Evolutionary conservation across 352 stramenopile species (phyloP).

Genomic region (Globisporangium viniferum): DNA sequence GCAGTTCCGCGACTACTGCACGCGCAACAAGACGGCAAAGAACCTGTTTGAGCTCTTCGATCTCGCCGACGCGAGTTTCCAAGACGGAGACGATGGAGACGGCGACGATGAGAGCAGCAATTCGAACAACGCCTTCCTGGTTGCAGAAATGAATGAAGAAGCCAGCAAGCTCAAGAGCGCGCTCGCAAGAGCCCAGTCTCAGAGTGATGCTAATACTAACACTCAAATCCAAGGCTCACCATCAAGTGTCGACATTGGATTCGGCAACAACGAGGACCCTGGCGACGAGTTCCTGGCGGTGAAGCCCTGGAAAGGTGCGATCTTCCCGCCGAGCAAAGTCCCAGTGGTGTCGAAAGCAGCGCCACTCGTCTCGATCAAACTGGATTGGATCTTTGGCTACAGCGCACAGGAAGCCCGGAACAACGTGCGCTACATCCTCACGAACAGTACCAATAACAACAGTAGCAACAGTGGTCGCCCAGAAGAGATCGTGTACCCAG

Average conservation of each 20-base stretch:
- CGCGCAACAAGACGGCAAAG: constrained; percentile 55
- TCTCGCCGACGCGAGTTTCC: constrained; percentile 24
- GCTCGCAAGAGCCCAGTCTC: constrained; percentile 4
- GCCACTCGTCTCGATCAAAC: constrained; percentile 60
- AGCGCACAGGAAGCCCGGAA: constrained; percentile 75
- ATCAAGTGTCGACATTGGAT: constrained; percentile 11
- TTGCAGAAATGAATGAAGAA: constrained; percentile 4
- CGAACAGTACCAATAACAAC: background rate
- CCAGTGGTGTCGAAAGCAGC: constrained; percentile 50
- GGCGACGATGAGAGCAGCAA: constrained; percentile 1
- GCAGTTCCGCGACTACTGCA: constrained; percentile 74
- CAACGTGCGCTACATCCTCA: constrained; percentile 71
- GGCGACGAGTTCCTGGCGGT: constrained; percentile 82
- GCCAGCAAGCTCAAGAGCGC: constrained; percentile 10
- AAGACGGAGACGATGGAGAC: constrained; percentile 13
- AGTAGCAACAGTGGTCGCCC: constrained; percentile 13
- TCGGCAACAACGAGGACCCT: constrained; percentile 20
- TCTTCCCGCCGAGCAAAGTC: constrained; percentile 62
- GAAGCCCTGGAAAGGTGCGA: constrained; percentile 84
- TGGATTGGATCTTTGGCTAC: constrained; percentile 94
- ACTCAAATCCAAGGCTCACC: background rate
- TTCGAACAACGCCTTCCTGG: background rate
- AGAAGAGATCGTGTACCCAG: constrained; percentile 87
- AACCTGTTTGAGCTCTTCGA: constrained; percentile 70
- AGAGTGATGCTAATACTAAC: constrained; percentile 7